Evolutionary conservation across 345 rosid genomes (phyloP), one percentile per base, ranked within the genome.

Genomic region (Chamaenerion angustifolium): DNA sequence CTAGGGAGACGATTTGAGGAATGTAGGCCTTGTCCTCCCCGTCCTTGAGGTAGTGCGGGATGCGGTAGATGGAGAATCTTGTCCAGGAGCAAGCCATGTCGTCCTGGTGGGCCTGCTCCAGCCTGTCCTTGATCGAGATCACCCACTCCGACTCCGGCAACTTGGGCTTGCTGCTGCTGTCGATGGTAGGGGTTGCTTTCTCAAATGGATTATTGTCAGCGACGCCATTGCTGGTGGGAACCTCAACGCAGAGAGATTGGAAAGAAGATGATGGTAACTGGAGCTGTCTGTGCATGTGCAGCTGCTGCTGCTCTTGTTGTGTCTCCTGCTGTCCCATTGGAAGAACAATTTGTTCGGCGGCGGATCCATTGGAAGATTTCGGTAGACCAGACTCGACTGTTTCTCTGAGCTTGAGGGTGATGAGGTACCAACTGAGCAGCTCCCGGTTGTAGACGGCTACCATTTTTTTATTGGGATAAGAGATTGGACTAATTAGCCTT

Each of bases 1-100:
- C 94, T 42, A 85, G 47, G 5, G 95, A 89, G 42, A 77, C 82
- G 5, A 69, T 74, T 59, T 85, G 97, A 17, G 97, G 97, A 13
- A 73, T 68, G 58, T 77, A 77, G 21, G 86, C 88, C 46, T 73
- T 83, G 61, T 83, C 80, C 51, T 89, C 94, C n/a, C 75, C 82
- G 43, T 81, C 82, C 49, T 72, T 52, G 19, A 78, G 64, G 54
- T 78, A 75, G 45, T 72, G 85, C 0, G 85, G 85, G 51, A 78
- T 66, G 54, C 67, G 64, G 54, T 82, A 76, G 48, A 82, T 76
- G 68, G 75, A 62, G 27, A 71, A 47, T 64, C 72, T 81, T 8
- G 70, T 78, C 98, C 95, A 81, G 2, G 67, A 69, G 46, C 76
- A 41, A 0, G 72, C 74, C 23, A 54, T 78, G 17, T 90, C 85